These are phyloP conservation scores for Ophiostoma quercus DNA, from an alignment of 2,329 filamentous ascomycete genomes.

Conservation along the genomic window DNA sequence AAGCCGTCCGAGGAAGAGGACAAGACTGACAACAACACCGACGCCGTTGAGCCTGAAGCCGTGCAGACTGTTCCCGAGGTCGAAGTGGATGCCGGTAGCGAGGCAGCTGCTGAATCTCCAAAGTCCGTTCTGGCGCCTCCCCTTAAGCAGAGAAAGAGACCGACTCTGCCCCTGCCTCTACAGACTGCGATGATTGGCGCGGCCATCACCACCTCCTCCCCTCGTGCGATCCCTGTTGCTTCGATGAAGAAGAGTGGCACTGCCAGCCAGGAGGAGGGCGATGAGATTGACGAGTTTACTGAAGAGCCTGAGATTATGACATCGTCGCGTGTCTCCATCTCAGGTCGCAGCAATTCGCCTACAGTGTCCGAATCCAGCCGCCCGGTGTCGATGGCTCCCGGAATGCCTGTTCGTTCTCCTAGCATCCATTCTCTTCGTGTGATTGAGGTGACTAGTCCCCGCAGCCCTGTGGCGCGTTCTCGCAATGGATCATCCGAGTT, in stretches of 20 bases:
- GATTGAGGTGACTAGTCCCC: conserved; percentile 51
- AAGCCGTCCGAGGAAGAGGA: conserved; percentile 18
- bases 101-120: not conserved
- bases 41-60: not conserved
- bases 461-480: conserved; percentile 46
- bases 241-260: not conserved
- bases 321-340: conserved; percentile 52
- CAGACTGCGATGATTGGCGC: conserved; percentile 22
- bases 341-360: conserved; percentile 46
- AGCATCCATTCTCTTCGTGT: conserved; percentile 55
- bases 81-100: not conserved
- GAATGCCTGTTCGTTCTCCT: conserved; percentile 40
- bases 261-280: conserved; percentile 38
- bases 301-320: conserved; percentile 57
- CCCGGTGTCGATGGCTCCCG: conserved; percentile 37
- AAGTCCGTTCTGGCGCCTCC: not conserved
- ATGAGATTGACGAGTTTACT: conserved; percentile 41
- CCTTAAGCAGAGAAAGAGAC: conserved; percentile 19
- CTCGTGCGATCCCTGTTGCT: conserved; percentile 15
- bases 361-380: conserved; percentile 44
- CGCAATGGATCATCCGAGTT: conserved; percentile 45
- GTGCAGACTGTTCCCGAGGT: not conserved
- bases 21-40: not conserved
- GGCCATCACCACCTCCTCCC: conserved; percentile 20
- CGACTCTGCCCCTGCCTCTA: conserved; percentile 3